phyloP scores from a whole-genome alignment of 2,329 filamentous ascomycete species.

The Ophiostoma perfectum region DNA sequence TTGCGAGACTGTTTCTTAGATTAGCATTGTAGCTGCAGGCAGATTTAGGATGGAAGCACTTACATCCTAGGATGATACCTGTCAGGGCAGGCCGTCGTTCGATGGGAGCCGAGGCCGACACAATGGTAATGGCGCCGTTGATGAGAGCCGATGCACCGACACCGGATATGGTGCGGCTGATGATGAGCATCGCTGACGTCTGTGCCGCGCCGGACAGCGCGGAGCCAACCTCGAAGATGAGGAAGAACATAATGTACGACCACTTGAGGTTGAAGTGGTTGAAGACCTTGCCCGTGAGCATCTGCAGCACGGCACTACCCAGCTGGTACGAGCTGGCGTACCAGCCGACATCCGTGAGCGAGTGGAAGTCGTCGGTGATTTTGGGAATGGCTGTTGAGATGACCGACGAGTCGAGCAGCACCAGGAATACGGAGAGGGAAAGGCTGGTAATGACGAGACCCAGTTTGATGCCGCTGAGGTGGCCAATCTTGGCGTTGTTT shows the following conservation, averaged over 20 bases:
- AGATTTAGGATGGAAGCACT: not conserved
- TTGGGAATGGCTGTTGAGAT: slow-evolving; percentile 27
- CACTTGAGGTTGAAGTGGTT: slow-evolving; percentile 39
- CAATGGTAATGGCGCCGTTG: slow-evolving; percentile 49
- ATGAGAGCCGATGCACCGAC: slow-evolving; percentile 47
- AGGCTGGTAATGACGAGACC: slow-evolving; percentile 19
- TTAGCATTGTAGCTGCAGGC: not conserved
- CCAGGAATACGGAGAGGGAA: slow-evolving; percentile 25
- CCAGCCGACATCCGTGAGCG: slow-evolving; percentile 26
- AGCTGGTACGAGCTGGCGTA: slow-evolving; percentile 27
- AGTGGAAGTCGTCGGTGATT: slow-evolving; percentile 27
- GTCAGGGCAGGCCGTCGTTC: slow-evolving; percentile 37
- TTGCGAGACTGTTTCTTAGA: slow-evolving; percentile 32
- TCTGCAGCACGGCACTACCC: slow-evolving; percentile 41
- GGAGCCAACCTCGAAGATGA: slow-evolving; percentile 52
- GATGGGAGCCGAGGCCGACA: slow-evolving; percentile 38
- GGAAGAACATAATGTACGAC: slow-evolving; percentile 40
- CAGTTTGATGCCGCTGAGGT: slow-evolving; percentile 23
- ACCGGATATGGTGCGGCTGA: slow-evolving; percentile 51
- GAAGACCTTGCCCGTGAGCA: slow-evolving; percentile 49
- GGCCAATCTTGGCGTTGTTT: not conserved
- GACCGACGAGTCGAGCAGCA: slow-evolving; percentile 27
- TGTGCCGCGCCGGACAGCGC: slow-evolving; percentile 48
- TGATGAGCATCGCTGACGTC: slow-evolving; percentile 48
- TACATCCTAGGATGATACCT: slow-evolving; percentile 28